Base-by-base conservation (phyloP, 2,329 filamentous ascomycete genomes). In the Beauveria sp. region DNA sequence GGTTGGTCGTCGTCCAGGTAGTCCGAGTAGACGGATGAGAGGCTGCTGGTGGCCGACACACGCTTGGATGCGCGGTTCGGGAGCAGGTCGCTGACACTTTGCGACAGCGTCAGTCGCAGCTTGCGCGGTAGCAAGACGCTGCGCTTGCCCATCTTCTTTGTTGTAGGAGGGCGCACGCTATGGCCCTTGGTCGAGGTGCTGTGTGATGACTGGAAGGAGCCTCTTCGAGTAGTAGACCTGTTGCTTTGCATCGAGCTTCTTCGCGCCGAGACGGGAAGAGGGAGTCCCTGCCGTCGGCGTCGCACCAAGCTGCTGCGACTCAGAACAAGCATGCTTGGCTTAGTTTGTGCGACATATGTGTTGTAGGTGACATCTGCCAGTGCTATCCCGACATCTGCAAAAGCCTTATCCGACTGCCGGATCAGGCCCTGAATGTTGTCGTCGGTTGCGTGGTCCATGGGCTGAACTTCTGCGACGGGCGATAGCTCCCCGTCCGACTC, bases 21-120 rank as follows among this genome's bases (percentile, higher is more conserved):
- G 40, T 77, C 75, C 20, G 82, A 83, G 71, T 87, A 84, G 57
- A 85, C 81, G 0, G 78, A 83, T 63, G 86, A 82, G 58, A 82
- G 42, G 30, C 42, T 61, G 51, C 58, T 55, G 28, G 49, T 6
- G 16, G 26, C 51, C 8, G 58, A 61, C n/a, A n/a, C 75, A 52
- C 77, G 78, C 63, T 77, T 77, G 68, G 86, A 85, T 51, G 81
- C 74, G 49, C 80, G 81, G 20, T 79, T 78, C 47, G 75, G 80
- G 62, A 87, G 77, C 12, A 85, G 73, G 34, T 83, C 83, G n/a
- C 80, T 77, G 66, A 86, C 76, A 64, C 83, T 84, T 57, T 83
- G 81, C 0, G 81, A 76, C 34, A 86, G 69, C 16, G 78, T 79
- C 81, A 82, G 83, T 71, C 79, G 75, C 34, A 61, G 40, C 51